A percentile compares a stretch with the other conserved stretches of the same genome.
Evolutionary conservation across 306 rosid species (phyloP).

Genomic region (Castanospermum australe): DNA sequence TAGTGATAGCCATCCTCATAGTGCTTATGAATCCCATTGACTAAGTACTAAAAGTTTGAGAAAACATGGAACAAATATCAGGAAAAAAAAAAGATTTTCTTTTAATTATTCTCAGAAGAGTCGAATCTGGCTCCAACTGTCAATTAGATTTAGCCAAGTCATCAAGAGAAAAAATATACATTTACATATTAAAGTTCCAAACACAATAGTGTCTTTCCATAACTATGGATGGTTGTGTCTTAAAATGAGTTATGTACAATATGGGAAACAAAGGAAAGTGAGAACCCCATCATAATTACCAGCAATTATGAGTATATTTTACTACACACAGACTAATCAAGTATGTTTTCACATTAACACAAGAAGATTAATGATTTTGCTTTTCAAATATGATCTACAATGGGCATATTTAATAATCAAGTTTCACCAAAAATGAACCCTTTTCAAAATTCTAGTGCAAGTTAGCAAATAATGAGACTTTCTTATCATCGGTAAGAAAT

Average conservation of each 20-base stretch:
- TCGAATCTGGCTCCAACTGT: no score
- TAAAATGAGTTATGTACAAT: no score
- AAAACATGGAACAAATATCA: no score
- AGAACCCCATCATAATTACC: background rate
- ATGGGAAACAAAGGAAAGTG: background rate
- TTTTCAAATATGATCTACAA: background rate
- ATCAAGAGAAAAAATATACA: no score
- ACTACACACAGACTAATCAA: background rate
- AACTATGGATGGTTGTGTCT: no score
- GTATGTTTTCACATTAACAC: background rate
- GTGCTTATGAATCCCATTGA: no score
- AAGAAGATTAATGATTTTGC: background rate
- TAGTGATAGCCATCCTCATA: background rate
- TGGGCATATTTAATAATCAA: background rate
- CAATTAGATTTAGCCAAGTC: no score
- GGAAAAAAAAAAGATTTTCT: no score
- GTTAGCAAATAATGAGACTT: background rate
- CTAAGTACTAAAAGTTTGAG: no score
- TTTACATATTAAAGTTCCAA: no score
- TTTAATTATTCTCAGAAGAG: no score
- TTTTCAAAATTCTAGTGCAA: background rate
- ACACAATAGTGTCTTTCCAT: no score
- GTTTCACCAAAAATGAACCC: background rate
- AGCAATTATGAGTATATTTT: background rate
- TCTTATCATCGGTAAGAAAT: background rate